Evolutionary conservation across 306 rosid genomes (phyloP).

Genomic region (Sphenostylis stenocarpa): DNA sequence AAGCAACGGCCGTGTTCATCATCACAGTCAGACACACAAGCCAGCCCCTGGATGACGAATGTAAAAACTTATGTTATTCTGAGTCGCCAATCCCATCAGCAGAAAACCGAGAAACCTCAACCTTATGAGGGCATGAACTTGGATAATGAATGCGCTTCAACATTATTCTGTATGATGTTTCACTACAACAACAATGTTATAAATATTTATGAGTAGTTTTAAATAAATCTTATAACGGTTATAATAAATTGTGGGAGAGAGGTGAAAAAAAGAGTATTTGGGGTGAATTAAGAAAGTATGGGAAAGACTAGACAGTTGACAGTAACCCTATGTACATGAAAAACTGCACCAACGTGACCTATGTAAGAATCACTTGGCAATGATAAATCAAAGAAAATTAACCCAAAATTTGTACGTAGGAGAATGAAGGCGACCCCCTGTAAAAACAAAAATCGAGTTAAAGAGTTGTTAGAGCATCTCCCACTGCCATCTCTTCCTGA

Average conservation of each 20-base stretch:
- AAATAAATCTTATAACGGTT: neutral
- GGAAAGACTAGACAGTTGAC: neutral
- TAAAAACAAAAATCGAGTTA: no score
- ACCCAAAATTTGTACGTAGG: neutral
- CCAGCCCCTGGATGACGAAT: neutral
- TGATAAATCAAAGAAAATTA: neutral
- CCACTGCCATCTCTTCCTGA: no score
- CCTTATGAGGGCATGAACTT: neutral
- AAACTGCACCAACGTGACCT: neutral
- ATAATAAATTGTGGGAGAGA: neutral
- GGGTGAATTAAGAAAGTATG: neutral
- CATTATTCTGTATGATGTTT: neutral
- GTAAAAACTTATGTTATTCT: neutral
- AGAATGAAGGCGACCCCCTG: neutral
- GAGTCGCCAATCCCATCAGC: conserved; percentile 10
- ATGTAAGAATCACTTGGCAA: neutral
- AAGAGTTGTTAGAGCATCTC: no score
- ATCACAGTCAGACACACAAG: neutral
- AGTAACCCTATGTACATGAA: neutral
- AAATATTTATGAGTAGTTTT: neutral
- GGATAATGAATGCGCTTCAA: neutral
- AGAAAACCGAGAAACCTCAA: conserved; percentile 1
- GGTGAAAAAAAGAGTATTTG: neutral
- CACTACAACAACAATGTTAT: neutral
- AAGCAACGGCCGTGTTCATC: neutral